Base-by-base conservation (phyloP, 2,329 filamentous ascomycete species). In the Cadophora malorum region DNA sequence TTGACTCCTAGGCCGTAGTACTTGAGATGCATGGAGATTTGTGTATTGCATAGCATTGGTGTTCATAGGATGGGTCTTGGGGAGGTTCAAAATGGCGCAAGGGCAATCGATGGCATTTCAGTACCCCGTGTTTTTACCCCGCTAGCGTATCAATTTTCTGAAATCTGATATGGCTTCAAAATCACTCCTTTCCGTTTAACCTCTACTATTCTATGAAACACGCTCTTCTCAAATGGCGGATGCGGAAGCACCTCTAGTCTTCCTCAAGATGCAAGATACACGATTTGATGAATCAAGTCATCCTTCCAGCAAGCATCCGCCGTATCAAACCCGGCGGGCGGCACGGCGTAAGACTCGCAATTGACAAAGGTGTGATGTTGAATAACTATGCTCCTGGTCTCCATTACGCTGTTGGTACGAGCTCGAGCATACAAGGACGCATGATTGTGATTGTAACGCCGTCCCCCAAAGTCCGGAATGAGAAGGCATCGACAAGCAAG, bases 401-500 rank as follows among this genome's bases (percentile, higher is more conserved):
- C 88, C 74, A 79, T 86, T 64, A 88, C 86, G 19, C 85, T 85
- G 0, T 82, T 85, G 47, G 83, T 83, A 5, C 77, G 78, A 33
- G 78, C 76, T 2, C 65, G 87, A 70, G 81, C 82, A 0, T 76
- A 82, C 28, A 78, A 83, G 62, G 86, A 81, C 72, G 78, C 77
- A 2, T 2, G 77, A 75, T 0, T 83, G 80, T 0, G 80, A 71
- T 68, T 81, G 84, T 61, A 83, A 83, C 38, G 83, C 80, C 28
- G 56, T 87, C 86, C 69, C 78, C 82, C 63, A 79, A 79, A 67
- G 82, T 83, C 70, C 82, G 87, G 68, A 81, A 87, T 63, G 77
- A 77, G 7, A 86, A 88, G 72, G 85, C 88, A 0, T 88, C 87
- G 0, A 84, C 85, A 80, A 86, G 86, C 81, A 82, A 78, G 38